phyloP scores from a whole-genome alignment of 176 grass and related monocot species.

The Themeda triandra region DNA sequence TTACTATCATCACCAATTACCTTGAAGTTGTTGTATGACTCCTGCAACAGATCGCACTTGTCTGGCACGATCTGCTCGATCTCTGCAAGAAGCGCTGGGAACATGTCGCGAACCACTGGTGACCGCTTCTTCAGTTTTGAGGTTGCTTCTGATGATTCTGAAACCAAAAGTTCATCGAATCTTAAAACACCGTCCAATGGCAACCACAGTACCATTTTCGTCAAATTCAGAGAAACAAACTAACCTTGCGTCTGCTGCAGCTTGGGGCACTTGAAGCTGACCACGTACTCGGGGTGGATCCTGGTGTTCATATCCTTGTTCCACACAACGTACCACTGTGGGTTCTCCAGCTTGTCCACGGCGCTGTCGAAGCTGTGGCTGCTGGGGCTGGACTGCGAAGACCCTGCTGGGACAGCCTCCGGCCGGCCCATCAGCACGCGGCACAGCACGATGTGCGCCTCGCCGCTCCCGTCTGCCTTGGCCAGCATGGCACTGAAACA shows the following conservation, averaged over 20 bases:
- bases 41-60: slow-evolving; percentile 31
- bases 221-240: not conserved
- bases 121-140: slow-evolving; percentile 27
- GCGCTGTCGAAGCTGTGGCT: slow-evolving; percentile 61
- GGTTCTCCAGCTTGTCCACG: slow-evolving; percentile 58
- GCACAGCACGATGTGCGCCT: slow-evolving; percentile 78
- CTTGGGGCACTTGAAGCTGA: slow-evolving; percentile 68
- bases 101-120: slow-evolving; percentile 36
- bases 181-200: not conserved
- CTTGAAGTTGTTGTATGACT: slow-evolving; percentile 51
- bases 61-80: slow-evolving; percentile 40
- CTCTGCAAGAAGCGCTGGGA: slow-evolving; percentile 60
- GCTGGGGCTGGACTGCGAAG: slow-evolving; percentile 54
- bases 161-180: slow-evolving; percentile 11
- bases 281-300: slow-evolving; percentile 74
- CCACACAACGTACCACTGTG: slow-evolving; percentile 82
- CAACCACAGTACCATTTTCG: not conserved
- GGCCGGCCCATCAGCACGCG: slow-evolving; percentile 65
- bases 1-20: slow-evolving; percentile 37
- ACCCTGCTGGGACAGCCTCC: slow-evolving; percentile 53
- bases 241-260: slow-evolving; percentile 9
- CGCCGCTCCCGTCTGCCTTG: slow-evolving; percentile 49
- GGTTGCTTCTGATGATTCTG: slow-evolving; percentile 32
- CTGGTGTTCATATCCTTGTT: slow-evolving; percentile 71
- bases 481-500: slow-evolving; percentile 53